Evolutionary conservation across 257 asterid species (phyloP).

Genomic region (Solanum pimpinellifolium): DNA sequence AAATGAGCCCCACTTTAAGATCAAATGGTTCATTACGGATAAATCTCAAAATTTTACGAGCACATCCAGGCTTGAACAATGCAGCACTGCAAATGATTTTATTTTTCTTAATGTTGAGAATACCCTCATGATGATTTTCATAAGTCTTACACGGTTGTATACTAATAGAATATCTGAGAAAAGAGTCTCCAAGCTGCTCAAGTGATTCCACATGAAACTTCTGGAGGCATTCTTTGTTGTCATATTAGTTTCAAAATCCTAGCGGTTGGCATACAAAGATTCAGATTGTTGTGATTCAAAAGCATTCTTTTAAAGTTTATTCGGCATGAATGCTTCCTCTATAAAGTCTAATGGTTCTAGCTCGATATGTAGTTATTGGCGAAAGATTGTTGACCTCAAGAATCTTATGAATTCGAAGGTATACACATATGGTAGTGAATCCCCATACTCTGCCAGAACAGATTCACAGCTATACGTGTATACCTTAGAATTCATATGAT

Average conservation of each 20-base stretch:
- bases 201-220: constrained; percentile 59
- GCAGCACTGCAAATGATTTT: constrained; percentile 38
- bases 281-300: no score
- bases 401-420: no score
- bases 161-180: constrained; percentile 57
- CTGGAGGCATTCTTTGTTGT: constrained; percentile 71
- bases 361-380: no score
- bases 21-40: not conserved
- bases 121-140: constrained; percentile 62
- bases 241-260: constrained; percentile 51
- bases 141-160: constrained; percentile 48
- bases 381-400: no score
- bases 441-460: no score
- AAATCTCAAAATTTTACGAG: constrained; percentile 25
- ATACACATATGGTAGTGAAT: no score
- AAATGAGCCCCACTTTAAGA: not conserved
- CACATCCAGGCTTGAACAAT: constrained; percentile 60
- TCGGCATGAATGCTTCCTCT: no score
- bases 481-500: no score
- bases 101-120: constrained; percentile 34
- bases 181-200: constrained; percentile 83
- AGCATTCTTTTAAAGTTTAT: no score
- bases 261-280: no score
- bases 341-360: no score
- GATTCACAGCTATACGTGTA: no score